These are phyloP conservation scores for Tulasnella calospora DNA, from an alignment of 768 basidiomycete species.

Conservation along the genomic window DNA sequence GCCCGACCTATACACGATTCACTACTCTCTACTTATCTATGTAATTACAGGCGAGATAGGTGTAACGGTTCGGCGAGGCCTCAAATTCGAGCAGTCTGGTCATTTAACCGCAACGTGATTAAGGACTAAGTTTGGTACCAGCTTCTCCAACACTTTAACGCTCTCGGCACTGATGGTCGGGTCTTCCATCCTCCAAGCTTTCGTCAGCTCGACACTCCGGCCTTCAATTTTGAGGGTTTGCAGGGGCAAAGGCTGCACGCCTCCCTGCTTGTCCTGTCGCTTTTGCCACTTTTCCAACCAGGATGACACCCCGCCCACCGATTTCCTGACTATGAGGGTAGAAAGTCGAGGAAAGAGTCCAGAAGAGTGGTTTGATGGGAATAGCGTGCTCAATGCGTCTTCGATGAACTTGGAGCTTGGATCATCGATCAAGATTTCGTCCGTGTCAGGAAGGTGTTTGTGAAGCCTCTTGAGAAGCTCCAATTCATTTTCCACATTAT, in stretches of 20 bases:
- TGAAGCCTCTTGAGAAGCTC: not conserved
- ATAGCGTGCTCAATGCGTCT: not conserved
- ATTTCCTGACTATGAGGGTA: not conserved
- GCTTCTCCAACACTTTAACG: not conserved
- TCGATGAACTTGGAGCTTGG: not conserved
- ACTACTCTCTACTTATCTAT: no score
- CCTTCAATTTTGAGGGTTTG: not conserved
- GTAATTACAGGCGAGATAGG: no score
- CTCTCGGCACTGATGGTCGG: no score
- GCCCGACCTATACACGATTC: no score
- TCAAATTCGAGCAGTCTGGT: not conserved
- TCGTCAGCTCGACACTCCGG: not conserved
- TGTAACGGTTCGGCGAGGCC: no score
- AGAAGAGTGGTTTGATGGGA: not conserved
- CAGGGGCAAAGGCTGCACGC: not conserved
- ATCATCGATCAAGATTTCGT: not conserved
- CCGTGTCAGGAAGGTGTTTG: not conserved
- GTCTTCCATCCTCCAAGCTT: no score
- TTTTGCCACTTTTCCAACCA: not conserved
- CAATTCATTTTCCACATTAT: not conserved
- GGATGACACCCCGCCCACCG: not conserved
- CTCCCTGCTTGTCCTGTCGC: not conserved
- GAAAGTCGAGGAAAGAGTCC: not conserved
- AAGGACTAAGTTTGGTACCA: not conserved
- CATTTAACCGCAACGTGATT: not conserved